A percentile compares a stretch with the other conserved stretches of the same genome.
Evolutionary conservation across 192 early-diverging fungal genomes (phyloP).

Genomic region (Podila verticillata): DNA sequence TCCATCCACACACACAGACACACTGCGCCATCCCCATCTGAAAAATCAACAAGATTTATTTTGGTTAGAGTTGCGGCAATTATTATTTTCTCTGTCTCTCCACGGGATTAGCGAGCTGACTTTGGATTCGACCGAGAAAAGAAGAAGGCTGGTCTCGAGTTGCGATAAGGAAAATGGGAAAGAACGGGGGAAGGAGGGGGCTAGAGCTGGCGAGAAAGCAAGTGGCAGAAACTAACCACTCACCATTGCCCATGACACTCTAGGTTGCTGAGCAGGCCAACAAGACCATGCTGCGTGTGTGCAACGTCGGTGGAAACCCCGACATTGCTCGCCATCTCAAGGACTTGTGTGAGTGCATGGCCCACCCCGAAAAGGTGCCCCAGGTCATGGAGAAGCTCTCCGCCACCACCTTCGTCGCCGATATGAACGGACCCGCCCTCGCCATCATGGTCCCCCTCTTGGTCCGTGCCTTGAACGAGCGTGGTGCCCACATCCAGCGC

Average conservation of each 20-base stretch:
- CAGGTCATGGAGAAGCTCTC: constrained; percentile 80
- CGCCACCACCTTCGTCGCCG: constrained; percentile 83
- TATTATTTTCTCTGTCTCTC: too few relatives aligned
- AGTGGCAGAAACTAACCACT: neutral
- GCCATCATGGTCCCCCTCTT: constrained; percentile 84
- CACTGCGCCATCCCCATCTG: neutral
- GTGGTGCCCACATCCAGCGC: constrained; percentile 75
- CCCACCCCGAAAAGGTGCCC: constrained; percentile 81
- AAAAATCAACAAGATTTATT: too few relatives aligned
- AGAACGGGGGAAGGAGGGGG: neutral
- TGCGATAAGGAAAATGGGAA: too few relatives aligned
- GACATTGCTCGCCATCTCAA: constrained; percentile 82
- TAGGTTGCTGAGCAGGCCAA: constrained; percentile 62
- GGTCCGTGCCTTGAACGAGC: constrained; percentile 74
- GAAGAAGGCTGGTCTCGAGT: too few relatives aligned
- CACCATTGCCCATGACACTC: constrained; percentile 11
- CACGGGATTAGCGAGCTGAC: too few relatives aligned
- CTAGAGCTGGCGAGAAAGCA: neutral
- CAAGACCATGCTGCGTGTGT: constrained; percentile 74
- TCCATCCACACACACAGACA: neutral
- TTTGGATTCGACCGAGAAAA: too few relatives aligned
- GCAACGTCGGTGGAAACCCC: constrained; percentile 78
- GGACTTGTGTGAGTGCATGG: constrained; percentile 77
- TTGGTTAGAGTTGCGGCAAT: too few relatives aligned
- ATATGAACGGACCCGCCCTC: constrained; percentile 79